Percentiles rank a stretch among this genome's conserved stretches.
These are phyloP conservation scores for Podaxis pistillaris DNA, from an alignment of 768 basidiomycete species.

Conservation along the genomic window DNA sequence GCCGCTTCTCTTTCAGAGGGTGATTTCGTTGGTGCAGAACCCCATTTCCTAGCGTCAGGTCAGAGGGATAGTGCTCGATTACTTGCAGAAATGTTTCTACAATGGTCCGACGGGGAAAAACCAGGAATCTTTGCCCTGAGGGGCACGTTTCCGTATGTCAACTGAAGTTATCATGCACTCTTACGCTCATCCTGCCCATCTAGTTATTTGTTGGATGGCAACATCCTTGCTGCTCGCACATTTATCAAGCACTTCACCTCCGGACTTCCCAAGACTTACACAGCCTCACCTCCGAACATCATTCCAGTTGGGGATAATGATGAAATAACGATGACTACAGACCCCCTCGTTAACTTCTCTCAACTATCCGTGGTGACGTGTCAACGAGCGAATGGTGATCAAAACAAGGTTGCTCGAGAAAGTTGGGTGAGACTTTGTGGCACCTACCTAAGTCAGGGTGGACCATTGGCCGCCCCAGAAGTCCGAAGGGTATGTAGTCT, in stretches of 20 bases:
- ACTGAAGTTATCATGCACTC: not conserved
- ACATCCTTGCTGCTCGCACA: constrained; percentile 90
- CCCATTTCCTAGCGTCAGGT: constrained; percentile 81
- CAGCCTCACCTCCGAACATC: not conserved
- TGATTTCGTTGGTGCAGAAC: constrained; percentile 71
- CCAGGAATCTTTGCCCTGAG: constrained; percentile 82
- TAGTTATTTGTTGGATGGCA: constrained; percentile 81
- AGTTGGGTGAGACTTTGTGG: constrained; percentile 84
- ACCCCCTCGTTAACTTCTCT: constrained; percentile 80
- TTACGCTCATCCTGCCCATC: constrained; percentile 1
- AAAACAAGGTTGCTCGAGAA: constrained; percentile 72
- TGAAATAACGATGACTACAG: constrained; percentile 74
- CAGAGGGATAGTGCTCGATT: constrained; percentile 86
- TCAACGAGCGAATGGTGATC: constrained; percentile 81
- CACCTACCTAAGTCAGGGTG: constrained; percentile 77
- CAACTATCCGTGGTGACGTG: constrained; percentile 89
- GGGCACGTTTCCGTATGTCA: constrained; percentile 80
- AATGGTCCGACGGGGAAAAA: constrained; percentile 88
- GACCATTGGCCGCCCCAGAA: constrained; percentile 37
- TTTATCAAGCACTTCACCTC: constrained; percentile 83
- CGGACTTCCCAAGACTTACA: constrained; percentile 46
- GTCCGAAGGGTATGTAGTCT: not conserved
- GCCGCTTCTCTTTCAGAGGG: constrained; percentile 52
- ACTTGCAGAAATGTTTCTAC: constrained; percentile 82
- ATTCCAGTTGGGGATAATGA: constrained; percentile 47